phyloP scores from a whole-genome alignment of 2,329 filamentous ascomycete species.

The Stenocarpella maydis region DNA sequence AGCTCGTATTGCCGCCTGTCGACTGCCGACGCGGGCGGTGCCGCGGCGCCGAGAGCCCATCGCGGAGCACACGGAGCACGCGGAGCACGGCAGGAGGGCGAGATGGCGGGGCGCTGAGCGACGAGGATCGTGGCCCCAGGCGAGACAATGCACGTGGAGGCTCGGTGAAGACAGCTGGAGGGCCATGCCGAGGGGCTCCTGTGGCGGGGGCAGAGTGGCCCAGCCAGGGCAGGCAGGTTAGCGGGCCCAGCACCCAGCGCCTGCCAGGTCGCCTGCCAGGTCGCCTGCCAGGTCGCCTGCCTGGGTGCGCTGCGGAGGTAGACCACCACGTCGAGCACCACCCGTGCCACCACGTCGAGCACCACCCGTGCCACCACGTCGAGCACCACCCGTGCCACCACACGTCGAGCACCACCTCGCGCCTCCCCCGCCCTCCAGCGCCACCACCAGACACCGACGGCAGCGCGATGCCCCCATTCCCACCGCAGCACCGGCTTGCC shows the following conservation, averaged over 20 bases:
- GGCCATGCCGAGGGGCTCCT: too few relatives aligned
- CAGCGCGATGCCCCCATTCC: constrained; percentile 5
- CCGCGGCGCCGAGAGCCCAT: neutral
- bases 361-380: too few relatives aligned
- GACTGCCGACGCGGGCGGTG: neutral
- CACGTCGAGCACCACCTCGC: neutral
- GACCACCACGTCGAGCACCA: too few relatives aligned
- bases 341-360: too few relatives aligned
- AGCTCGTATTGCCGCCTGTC: neutral
- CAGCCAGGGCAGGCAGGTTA: too few relatives aligned
- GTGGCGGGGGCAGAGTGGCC: too few relatives aligned
- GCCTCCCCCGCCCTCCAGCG: neutral
- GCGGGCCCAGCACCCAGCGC: too few relatives aligned
- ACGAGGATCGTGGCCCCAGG: neutral
- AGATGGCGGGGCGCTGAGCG: neutral
- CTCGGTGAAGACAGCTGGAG: neutral
- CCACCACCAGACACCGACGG: neutral
- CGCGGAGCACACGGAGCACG: neutral
- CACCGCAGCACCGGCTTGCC: neutral
- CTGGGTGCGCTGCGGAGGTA: too few relatives aligned
- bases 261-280: too few relatives aligned
- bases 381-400: too few relatives aligned
- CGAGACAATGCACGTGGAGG: neutral
- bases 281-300: too few relatives aligned
- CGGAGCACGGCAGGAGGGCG: neutral